Evolutionary conservation across 2,329 filamentous ascomycete species (phyloP), one percentile per base, ranked within the genome.

Genomic region (Daldinia sp.): DNA sequence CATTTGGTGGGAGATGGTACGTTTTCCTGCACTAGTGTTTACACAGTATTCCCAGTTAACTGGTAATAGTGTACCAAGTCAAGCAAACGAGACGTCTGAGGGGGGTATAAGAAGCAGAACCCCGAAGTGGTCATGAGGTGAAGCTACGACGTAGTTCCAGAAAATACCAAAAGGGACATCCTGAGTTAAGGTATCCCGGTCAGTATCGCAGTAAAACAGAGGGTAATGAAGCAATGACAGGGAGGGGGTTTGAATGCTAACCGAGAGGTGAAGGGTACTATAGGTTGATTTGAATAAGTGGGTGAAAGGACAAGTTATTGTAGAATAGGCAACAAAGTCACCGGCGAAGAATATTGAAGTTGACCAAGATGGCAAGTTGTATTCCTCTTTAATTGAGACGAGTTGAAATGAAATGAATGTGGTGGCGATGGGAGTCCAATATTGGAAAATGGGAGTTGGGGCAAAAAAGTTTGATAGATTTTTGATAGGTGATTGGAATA

Each of bases 1-100:
- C 68, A 70, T 70, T 35, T 59, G 46, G 44, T 35, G 4, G 4
- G 33, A 33, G 30, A 56, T 28, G 28, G 20, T 39, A 50, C 56
- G 26, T 28, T 26, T n/a, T 4, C 7, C n/a, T 20, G 41, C 6
- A 13, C 10, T 41, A n/a, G 23, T 15, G 28, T 30, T 6, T 20
- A 42, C 20, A 2, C 5, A 56, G 10, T 7, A 35, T 10, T 35
- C 6, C n/a, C 9, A 13, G 18, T 20, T 37, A 30, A 13, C 18
- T 12, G 30, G 15, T 20, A 15, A 18, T 13, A 20, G n/a, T 35
- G 10, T 6, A 54, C 18, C 50, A 37, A 6, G 26, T 30, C 6
- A 50, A 30, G 26, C 15, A 30, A 6, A 50, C 10, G 13, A 26
- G 26, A 50, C 18, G 26, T n/a, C 12, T 12, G 26, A n/a, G 26